phyloP scores from a whole-genome alignment of 1,139 yeast genomes.

The Kodamaea plutei region DNA sequence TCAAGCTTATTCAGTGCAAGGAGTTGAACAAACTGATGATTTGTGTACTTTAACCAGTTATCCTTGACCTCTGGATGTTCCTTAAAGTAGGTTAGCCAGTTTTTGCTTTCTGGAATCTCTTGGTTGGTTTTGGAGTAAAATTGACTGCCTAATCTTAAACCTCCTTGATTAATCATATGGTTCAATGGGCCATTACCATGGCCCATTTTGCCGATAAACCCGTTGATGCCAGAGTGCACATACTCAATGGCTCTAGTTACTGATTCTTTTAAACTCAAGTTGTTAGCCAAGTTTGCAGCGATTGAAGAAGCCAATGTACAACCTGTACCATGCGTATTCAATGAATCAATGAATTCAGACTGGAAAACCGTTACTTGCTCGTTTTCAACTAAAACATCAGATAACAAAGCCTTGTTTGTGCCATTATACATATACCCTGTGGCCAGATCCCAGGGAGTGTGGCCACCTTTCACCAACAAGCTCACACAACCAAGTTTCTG shows the following conservation, averaged over 20 bases:
- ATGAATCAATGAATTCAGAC: conserved; percentile 46
- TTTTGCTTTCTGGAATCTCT: background rate
- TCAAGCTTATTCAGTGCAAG: conserved; percentile 53
- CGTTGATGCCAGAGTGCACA: conserved; percentile 59
- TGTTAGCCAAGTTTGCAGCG: conserved; percentile 68
- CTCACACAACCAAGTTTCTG: conserved; percentile 42
- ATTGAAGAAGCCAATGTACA: conserved; percentile 84
- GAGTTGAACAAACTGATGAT: conserved; percentile 58
- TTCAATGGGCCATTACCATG: conserved; percentile 70
- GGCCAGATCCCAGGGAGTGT: conserved; percentile 47
- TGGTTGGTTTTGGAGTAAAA: background rate
- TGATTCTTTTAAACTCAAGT: conserved; percentile 41
- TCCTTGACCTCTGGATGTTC: conserved; percentile 52
- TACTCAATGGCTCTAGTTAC: conserved; percentile 57
- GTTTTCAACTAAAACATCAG: conserved; percentile 59
- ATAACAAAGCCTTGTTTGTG: conserved; percentile 9
- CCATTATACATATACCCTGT: conserved; percentile 12
- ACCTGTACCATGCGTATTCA: conserved; percentile 85
- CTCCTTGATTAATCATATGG: conserved; percentile 30
- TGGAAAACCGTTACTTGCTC: conserved; percentile 41
- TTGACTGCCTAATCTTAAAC: too few species aligned
- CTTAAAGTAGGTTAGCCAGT: conserved; percentile 48
- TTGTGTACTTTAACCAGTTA: conserved; percentile 55
- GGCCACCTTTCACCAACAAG: conserved; percentile 82
- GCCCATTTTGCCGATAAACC: conserved; percentile 38